Base-by-base conservation (phyloP, 371 early-diverging fungal genomes). In the Capniomyces stellatus region DNA sequence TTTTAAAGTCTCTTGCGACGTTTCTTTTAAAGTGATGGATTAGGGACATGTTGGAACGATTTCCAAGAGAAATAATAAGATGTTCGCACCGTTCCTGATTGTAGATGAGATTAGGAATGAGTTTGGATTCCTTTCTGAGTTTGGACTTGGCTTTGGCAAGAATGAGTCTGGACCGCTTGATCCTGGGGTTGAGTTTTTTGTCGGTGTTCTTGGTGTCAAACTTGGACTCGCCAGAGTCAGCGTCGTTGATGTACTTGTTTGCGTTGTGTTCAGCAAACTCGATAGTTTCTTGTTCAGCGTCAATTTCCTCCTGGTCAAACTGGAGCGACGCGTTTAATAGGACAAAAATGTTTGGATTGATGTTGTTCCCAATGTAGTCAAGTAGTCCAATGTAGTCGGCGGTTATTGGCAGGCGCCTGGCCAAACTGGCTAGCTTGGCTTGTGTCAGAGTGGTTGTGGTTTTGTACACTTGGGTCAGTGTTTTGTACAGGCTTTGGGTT, bases 21-120 rank as follows among this genome's bases (percentile, higher is more conserved):
- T 63, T 64, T 21, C 68, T 60, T 42, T 67, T 67, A 41, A 68
- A 43, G 29, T 68, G 54, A 27, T 68, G 69, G 4, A 67, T 63
- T 29, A 68, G 29, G 12, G 59, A 58, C 0, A 58, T 59, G 25
- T 62, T 68, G 50, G 56, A 55, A 24, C 57, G 59, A 12, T 46
- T 58, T 15, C 55, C 54, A 29, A 68, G 50, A 51, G 53, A 51
- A 10, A 58, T 58, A 1, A 68, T 64, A 23, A 63, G 48, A 50
- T 68, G 66, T 22, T 68, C 69, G 1, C 62, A 53, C 29, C 56
- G 42, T 51, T 68, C 69, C 18, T 63, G 59, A 47, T 56, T 57
- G 39, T 63, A 68, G 1, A 68, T 57, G 8, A 68, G 50, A 35
- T 63, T 57, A 12, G 69, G 66, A 1, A 68, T 64, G 2, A 68